These are phyloP conservation scores for Plantago rigida DNA, from an alignment of 305 asterid genomes.

Conservation along the genomic window DNA sequence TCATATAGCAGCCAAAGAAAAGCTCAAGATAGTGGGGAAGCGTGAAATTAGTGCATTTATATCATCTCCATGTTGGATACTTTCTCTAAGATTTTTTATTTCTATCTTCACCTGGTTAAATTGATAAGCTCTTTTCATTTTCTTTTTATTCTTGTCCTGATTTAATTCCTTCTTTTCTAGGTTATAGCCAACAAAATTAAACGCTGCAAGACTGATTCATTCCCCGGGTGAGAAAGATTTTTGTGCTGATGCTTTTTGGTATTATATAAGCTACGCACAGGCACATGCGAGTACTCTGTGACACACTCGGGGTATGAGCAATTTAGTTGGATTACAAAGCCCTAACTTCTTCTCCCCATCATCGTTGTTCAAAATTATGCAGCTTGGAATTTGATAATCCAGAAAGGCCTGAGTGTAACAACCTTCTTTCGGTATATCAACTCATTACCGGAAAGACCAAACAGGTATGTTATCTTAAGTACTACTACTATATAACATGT, in stretches of 20 bases:
- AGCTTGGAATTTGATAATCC: constrained; percentile 89
- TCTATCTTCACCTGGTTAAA: too few relatives aligned
- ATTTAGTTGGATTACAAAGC: constrained; percentile 17
- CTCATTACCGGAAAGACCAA: constrained; percentile 77
- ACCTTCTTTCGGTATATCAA: constrained; percentile 90
- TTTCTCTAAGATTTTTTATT: too few relatives aligned
- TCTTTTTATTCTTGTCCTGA: constrained; percentile 5
- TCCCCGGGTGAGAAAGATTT: constrained; percentile 51
- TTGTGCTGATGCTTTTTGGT: too few relatives aligned
- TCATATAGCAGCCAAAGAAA: too few relatives aligned
- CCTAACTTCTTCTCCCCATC: constrained; percentile 17
- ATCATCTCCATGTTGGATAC: background rate
- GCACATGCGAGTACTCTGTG: too few relatives aligned
- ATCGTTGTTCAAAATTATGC: constrained; percentile 23
- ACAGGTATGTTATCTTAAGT: constrained; percentile 46
- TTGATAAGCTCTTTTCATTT: too few relatives aligned
- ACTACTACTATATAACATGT: background rate
- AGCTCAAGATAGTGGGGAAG: background rate
- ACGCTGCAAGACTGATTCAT: constrained; percentile 95
- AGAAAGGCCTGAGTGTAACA: constrained; percentile 90
- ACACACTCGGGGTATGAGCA: too few relatives aligned
- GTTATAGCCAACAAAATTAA: constrained; percentile 73
- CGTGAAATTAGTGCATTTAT: constrained; percentile 10
- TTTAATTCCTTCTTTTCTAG: constrained; percentile 37
- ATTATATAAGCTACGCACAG: too few relatives aligned